These are phyloP conservation scores for Eutrema japonicum DNA, from an alignment of 345 rosid genomes.

Conservation along the genomic window DNA sequence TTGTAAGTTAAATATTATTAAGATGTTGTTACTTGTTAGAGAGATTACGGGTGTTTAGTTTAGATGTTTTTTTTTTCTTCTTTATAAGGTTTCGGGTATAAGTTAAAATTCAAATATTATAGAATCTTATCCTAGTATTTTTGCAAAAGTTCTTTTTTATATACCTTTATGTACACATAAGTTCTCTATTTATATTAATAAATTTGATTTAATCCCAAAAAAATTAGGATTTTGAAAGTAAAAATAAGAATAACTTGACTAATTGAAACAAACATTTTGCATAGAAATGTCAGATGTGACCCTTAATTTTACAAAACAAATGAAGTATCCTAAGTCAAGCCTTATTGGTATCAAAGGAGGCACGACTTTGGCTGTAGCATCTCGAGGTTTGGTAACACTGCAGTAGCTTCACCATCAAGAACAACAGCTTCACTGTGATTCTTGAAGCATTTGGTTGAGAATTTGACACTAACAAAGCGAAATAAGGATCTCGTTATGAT, in stretches of 20 bases:
- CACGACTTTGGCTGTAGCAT: conserved; percentile 13
- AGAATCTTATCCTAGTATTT: background rate
- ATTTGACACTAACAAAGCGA: conserved; percentile 58
- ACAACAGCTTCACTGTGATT: conserved; percentile 53
- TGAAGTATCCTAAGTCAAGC: no score
- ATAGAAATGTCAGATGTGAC: no score
- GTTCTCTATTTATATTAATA: no score
- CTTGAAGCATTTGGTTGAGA: conserved; percentile 79
- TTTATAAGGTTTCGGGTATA: background rate
- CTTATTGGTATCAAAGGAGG: no score
- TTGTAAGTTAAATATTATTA: background rate
- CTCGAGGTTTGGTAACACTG: conserved; percentile 59
- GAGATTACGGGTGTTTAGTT: conserved; percentile 17
- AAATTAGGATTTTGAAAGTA: no score
- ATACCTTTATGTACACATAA: no score
- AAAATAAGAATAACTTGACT: no score
- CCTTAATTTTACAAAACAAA: no score
- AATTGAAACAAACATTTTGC: no score
- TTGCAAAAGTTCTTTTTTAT: no score
- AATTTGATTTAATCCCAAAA: no score
- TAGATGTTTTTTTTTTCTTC: background rate
- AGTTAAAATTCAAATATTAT: background rate
- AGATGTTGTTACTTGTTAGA: conserved; percentile 34
- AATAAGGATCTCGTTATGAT: conserved; percentile 14
- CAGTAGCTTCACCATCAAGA: conserved; percentile 78